A percentile compares a stretch with the other conserved stretches of the same genome.
These are phyloP conservation scores for Kurtzmaniella fragi DNA, from an alignment of 805 yeast genomes.

Conservation along the genomic window DNA sequence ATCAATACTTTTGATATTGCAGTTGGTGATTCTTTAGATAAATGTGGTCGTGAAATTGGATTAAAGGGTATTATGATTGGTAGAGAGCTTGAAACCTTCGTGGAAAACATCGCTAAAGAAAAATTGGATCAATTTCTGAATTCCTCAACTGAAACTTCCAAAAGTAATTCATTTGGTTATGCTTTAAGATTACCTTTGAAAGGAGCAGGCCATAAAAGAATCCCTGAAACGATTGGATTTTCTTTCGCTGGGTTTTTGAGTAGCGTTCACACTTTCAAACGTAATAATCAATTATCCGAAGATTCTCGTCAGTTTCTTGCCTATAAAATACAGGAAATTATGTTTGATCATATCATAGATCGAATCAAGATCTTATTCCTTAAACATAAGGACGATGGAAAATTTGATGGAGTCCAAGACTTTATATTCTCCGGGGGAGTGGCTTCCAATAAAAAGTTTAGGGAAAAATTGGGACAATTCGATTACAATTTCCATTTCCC, in stretches of 20 bases:
- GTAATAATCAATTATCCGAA: slow-evolving; percentile 31
- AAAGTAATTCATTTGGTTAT: slow-evolving; percentile 20
- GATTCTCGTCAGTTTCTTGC: slow-evolving; percentile 49
- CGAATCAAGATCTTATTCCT: slow-evolving; percentile 52
- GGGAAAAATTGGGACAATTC: slow-evolving; percentile 30
- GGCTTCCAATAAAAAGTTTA: slow-evolving; percentile 62
- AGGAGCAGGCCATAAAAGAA: slow-evolving; percentile 21
- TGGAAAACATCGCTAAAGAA: slow-evolving; percentile 26
- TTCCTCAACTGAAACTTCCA: slow-evolving; percentile 9
- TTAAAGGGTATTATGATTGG: slow-evolving; percentile 82
- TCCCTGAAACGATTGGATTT: slow-evolving; percentile 36
- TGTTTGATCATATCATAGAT: slow-evolving; percentile 69
- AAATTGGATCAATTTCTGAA: slow-evolving; percentile 17
- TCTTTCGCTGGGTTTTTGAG: slow-evolving; percentile 78
- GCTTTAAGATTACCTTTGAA: slow-evolving; percentile 27
- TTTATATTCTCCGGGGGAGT: slow-evolving; percentile 94
- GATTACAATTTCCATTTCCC: slow-evolving; percentile 57
- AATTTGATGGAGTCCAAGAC: slow-evolving; percentile 40
- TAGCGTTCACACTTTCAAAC: slow-evolving; percentile 33
- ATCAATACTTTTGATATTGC: slow-evolving; percentile 83
- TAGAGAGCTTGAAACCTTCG: slow-evolving; percentile 64
- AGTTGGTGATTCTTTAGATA: slow-evolving; percentile 89
- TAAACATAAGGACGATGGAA: slow-evolving; percentile 33
- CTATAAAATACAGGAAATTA: slow-evolving; percentile 53
- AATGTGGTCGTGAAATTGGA: slow-evolving; percentile 85